Evolutionary conservation across 2,329 filamentous ascomycete species (phyloP).

Genomic region (Cladophialophora yegresii): DNA sequence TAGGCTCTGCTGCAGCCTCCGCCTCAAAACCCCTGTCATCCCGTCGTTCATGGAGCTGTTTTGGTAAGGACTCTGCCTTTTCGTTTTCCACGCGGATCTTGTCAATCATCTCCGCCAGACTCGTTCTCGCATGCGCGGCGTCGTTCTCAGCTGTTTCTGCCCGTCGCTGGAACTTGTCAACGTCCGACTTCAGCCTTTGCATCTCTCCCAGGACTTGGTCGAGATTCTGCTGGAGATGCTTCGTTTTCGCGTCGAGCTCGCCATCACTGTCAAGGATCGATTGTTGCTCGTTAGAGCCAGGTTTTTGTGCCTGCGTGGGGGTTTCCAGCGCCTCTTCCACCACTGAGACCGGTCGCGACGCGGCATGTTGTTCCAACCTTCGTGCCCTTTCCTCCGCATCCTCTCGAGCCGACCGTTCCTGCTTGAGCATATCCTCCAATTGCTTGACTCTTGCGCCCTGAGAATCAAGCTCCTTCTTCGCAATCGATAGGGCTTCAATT

Average conservation of each 20-base stretch:
- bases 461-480: conserved; percentile 83
- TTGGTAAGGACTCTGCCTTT: conserved; percentile 17
- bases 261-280: conserved; percentile 39
- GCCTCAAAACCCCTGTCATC: neutral
- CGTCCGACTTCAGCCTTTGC: conserved; percentile 74
- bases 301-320: conserved; percentile 20
- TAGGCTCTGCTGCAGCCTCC: neutral
- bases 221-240: conserved; percentile 67
- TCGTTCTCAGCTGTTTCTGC: conserved; percentile 82
- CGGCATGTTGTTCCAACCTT: conserved; percentile 64
- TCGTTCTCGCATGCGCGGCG: conserved; percentile 68
- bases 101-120: conserved; percentile 83
- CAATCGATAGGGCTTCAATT: conserved; percentile 78
- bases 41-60: conserved; percentile 3
- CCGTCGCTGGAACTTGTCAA: conserved; percentile 73
- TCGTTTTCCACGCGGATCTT: conserved; percentile 68
- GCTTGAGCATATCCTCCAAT: conserved; percentile 73
- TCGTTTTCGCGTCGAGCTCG: conserved; percentile 43
- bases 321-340: conserved; percentile 40
- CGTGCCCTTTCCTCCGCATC: conserved; percentile 80
- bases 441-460: conserved; percentile 78
- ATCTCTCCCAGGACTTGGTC: conserved; percentile 79
- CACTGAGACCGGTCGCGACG: conserved; percentile 42
- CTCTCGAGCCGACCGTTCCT: conserved; percentile 79
- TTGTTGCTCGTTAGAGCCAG: conserved; percentile 30